phyloP scores from a whole-genome alignment of 2,329 filamentous ascomycete genomes.

The Xylariaceae sp. region DNA sequence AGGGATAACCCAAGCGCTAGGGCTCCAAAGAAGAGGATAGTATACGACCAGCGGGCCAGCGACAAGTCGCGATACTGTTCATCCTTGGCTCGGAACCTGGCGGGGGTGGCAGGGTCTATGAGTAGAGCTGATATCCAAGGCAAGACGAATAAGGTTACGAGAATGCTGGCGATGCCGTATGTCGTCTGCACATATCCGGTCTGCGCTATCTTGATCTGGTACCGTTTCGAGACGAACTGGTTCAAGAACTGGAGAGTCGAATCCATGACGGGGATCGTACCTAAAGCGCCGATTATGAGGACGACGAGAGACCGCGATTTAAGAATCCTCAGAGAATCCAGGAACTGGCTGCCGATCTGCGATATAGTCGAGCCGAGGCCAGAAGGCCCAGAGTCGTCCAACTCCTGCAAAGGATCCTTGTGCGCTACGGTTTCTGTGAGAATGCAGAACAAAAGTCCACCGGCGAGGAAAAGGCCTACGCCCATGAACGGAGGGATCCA shows the following conservation, averaged over 20 bases:
- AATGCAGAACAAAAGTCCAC: slow-evolving; percentile 25
- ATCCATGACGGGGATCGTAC: slow-evolving; percentile 19
- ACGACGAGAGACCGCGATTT: slow-evolving; percentile 27
- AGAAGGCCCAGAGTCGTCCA: not conserved
- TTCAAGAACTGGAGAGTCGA: slow-evolving; percentile 28
- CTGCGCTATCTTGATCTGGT: slow-evolving; percentile 27
- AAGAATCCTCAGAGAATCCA: slow-evolving; percentile 29
- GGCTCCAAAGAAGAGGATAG: slow-evolving; percentile 23
- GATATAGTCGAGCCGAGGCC: slow-evolving; percentile 15
- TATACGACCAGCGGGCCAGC: slow-evolving; percentile 29
- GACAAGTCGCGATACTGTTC: slow-evolving; percentile 31
- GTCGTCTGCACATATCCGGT: slow-evolving; percentile 34
- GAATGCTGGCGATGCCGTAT: slow-evolving; percentile 29
- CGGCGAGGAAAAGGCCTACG: slow-evolving; percentile 13
- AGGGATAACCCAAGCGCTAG: slow-evolving; percentile 28
- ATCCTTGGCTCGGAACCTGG: slow-evolving; percentile 18
- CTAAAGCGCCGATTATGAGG: slow-evolving; percentile 22
- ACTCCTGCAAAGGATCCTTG: not conserved
- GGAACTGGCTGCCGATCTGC: slow-evolving; percentile 16
- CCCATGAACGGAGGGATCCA: slow-evolving; percentile 29
- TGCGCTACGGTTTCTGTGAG: slow-evolving; percentile 29
- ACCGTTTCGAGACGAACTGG: slow-evolving; percentile 34
- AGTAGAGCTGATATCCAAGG: slow-evolving; percentile 27
- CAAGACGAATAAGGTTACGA: slow-evolving; percentile 29
- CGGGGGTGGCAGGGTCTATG: slow-evolving; percentile 21